These are phyloP conservation scores for Colletotrichum paranaense DNA, from an alignment of 2,329 filamentous ascomycete species.

Conservation along the genomic window DNA sequence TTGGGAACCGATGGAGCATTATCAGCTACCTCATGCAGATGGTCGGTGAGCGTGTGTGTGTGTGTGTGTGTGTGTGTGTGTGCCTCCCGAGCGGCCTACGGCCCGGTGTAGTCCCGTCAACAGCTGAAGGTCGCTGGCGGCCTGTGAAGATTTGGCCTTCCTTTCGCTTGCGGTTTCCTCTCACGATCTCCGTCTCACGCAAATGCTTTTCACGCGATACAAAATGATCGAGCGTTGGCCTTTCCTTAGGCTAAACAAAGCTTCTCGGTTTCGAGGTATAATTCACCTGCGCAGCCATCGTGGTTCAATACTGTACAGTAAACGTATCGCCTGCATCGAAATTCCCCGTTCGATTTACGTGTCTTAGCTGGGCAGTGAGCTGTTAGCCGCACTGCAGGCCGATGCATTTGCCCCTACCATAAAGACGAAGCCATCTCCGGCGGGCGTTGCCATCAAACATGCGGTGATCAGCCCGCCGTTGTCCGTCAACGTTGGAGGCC, in stretches of 20 bases:
- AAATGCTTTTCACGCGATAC: not conserved
- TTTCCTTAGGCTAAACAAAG: not conserved
- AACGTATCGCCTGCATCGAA: not conserved
- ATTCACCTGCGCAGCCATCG: not conserved
- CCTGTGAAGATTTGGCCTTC: not conserved
- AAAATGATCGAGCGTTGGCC: not conserved
- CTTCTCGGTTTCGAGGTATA: not conserved
- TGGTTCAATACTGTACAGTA: not conserved
- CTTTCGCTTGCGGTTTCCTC: not conserved
- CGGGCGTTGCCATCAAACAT: not conserved
- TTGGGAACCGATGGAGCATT: not conserved
- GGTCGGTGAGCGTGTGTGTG: not conserved
- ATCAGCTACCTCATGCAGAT: not conserved
- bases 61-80: no score
- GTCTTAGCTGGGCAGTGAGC: not conserved
- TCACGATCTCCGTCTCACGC: not conserved
- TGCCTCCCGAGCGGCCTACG: conserved; percentile 6
- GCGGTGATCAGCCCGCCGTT: conserved; percentile 20
- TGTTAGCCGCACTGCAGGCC: not conserved
- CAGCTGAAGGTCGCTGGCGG: not conserved
- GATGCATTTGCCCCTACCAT: not conserved
- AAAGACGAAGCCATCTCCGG: not conserved
- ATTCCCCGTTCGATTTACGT: not conserved
- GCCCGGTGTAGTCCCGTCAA: not conserved
- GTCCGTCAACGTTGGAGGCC: conserved; percentile 13